Conservation (phyloP, 164 flowering plant genomes). For the Echeveria elegans region DNA sequence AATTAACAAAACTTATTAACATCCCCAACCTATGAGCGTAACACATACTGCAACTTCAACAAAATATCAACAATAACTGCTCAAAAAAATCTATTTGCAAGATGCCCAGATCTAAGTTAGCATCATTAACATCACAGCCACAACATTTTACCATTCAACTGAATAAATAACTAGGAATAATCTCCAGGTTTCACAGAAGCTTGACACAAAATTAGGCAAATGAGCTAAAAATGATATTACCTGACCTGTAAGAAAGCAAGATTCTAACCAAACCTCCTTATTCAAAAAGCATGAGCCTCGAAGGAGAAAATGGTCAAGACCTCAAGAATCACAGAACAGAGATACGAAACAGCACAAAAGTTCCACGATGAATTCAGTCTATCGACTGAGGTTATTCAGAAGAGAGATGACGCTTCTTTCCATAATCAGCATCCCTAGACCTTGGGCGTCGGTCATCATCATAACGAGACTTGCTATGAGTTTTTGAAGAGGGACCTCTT, state of each 20-base stretch:
- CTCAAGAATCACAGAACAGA: not conserved
- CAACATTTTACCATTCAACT: too few species aligned
- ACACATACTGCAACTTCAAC: not conserved
- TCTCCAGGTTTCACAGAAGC: not conserved
- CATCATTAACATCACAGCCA: not conserved
- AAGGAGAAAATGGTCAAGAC: too few species aligned
- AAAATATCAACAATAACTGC: not conserved
- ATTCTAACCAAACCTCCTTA: not conserved
- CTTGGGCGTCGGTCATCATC: constrained; percentile 72
- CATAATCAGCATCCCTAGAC: constrained; percentile 79
- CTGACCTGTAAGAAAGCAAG: not conserved
- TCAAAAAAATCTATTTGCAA: not conserved
- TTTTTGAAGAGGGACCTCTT: constrained; percentile 62
- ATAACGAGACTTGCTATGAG: constrained; percentile 60
- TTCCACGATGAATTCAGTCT: constrained; percentile 6
- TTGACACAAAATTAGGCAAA: too few species aligned
- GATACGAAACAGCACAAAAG: constrained; percentile 8
- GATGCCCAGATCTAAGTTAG: not conserved
- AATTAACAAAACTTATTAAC: not conserved
- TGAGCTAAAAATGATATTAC: not conserved
- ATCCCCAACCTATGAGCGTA: not conserved
- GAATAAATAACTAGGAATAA: not conserved
- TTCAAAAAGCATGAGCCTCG: not conserved
- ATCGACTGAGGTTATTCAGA: constrained; percentile 28
- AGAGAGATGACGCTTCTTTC: constrained; percentile 55